A percentile compares a stretch with the other conserved stretches of the same genome.
Evolutionary conservation across 2,329 filamentous ascomycete genomes (phyloP).

Genomic region (Ramularia endophylla): DNA sequence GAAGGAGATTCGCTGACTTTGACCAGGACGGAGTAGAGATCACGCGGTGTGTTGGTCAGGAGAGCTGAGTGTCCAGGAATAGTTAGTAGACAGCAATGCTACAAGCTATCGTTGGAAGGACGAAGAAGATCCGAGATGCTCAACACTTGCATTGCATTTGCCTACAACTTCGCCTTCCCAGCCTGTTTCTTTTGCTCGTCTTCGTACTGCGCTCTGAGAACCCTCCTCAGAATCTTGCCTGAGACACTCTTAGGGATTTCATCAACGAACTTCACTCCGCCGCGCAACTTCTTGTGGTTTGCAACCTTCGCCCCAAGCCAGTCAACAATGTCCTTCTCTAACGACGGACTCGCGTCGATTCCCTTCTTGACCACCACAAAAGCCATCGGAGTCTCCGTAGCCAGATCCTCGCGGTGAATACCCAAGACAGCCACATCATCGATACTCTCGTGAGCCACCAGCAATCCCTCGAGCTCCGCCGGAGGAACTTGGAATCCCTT

Average conservation of each 20-base stretch:
- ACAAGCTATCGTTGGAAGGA: neutral
- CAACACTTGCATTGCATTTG: no score
- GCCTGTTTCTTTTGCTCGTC: constrained; percentile 35
- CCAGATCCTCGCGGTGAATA: constrained; percentile 39
- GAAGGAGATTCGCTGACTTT: constrained; percentile 8
- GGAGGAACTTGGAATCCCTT: constrained; percentile 20
- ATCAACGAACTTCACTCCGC: constrained; percentile 59
- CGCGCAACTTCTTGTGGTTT: constrained; percentile 48
- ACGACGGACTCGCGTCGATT: constrained; percentile 19
- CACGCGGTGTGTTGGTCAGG: constrained; percentile 49
- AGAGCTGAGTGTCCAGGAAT: no score
- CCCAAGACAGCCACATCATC: constrained; percentile 43
- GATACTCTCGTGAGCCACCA: constrained; percentile 38
- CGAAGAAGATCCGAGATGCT: no score
- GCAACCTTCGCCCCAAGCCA: constrained; percentile 63
- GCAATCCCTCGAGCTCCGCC: constrained; percentile 40
- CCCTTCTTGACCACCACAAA: constrained; percentile 46
- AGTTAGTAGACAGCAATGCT: neutral
- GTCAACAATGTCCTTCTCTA: constrained; percentile 47
- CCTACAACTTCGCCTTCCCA: constrained; percentile 38
- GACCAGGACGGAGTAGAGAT: constrained; percentile 61
- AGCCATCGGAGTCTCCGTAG: constrained; percentile 53
- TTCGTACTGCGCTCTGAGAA: constrained; percentile 47
- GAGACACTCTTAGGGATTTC: constrained; percentile 67
- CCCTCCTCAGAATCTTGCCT: constrained; percentile 65